Conservation (phyloP, 352 stramenopile species). For the Pythium folliculosum region DNA sequence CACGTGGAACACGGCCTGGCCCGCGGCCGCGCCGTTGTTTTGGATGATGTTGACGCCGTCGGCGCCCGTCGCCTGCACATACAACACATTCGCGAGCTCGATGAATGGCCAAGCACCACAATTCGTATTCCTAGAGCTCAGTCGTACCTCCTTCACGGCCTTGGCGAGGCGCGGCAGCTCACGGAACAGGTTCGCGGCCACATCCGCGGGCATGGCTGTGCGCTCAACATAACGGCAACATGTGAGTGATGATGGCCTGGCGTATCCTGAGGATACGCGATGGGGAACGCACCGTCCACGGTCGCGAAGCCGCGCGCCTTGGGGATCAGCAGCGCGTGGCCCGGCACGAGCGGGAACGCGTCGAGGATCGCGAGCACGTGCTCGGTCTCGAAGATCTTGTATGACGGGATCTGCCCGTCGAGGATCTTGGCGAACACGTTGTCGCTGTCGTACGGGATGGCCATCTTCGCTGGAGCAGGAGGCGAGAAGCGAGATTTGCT, state of each 20-base stretch:
- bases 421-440: conserved; percentile 88
- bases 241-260: background rate
- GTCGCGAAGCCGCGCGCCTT: conserved; percentile 69
- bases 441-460: conserved; percentile 64
- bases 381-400: conserved; percentile 88
- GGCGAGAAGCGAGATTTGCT: background rate
- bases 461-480: conserved; percentile 5
- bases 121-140: background rate
- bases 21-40: conserved; percentile 72
- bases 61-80: conserved; percentile 51
- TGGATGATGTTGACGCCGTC: conserved; percentile 82
- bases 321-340: conserved; percentile 74
- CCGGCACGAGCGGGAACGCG: conserved; percentile 64
- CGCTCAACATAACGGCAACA: background rate
- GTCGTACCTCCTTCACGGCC: conserved; percentile 56
- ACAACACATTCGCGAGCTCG: background rate
- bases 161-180: conserved; percentile 77
- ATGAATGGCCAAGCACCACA: background rate
- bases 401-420: conserved; percentile 66
- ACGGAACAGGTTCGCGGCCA: conserved; percentile 69
- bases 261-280: conserved; percentile 17
- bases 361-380: conserved; percentile 85
- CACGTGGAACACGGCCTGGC: conserved; percentile 77
- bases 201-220: conserved; percentile 67
- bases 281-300: conserved; percentile 39